Base-by-base conservation (phyloP, 1,284 basidiomycete genomes). In the Cutaneotrichosporon cavernicola region DNA sequence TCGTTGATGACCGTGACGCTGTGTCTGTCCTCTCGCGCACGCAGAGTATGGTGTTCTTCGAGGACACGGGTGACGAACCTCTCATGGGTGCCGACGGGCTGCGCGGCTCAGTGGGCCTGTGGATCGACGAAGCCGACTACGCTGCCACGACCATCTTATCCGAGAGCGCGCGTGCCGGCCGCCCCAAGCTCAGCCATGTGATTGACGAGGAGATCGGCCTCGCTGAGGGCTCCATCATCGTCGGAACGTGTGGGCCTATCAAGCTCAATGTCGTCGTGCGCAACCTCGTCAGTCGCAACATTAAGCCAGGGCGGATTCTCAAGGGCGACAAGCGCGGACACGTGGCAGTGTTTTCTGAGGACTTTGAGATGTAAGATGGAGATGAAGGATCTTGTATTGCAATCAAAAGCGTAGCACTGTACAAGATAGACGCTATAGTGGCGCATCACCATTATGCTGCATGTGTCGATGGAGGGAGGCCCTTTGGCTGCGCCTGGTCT, bases 231-330 rank as follows among this genome's bases (percentile, higher is more conserved):
- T 79, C 85, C 11, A 76, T 89, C 53, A 81, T 88, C 51, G 89
- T 91, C 57, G 88, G 87, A 88, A 88, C 87, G 64, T 92, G 90
- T 72, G 90, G 90, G 6, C 90, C 90, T 0, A 83, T 84, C 1
- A 88, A 88, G 21, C 82, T 92, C 63, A 88, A 89, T 71, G 87
- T 86, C 4, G 81, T 90, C 70, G 84, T 91, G 26, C 83, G 90
- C 55, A 89, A 89, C 75, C 81, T 85, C 52, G 85, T 90, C 30
- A 85, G 88, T 2, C 80, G 83, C 51, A 85, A 88, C 69, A 88
- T 90, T 60, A 82, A 86, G 70, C 86, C 87, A 7, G 71, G 70
- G 26, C 83, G 84, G 60, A 83, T 89, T 62, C 75, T 84, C 65
- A 76, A 79, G 46, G 89, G 89, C 3, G 88, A 90, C 73, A 80